Percentiles rank a stretch among this genome's conserved stretches.
phyloP scores from a whole-genome alignment of 345 rosid genomes.

The Psidium friedrichsthalianum region DNA sequence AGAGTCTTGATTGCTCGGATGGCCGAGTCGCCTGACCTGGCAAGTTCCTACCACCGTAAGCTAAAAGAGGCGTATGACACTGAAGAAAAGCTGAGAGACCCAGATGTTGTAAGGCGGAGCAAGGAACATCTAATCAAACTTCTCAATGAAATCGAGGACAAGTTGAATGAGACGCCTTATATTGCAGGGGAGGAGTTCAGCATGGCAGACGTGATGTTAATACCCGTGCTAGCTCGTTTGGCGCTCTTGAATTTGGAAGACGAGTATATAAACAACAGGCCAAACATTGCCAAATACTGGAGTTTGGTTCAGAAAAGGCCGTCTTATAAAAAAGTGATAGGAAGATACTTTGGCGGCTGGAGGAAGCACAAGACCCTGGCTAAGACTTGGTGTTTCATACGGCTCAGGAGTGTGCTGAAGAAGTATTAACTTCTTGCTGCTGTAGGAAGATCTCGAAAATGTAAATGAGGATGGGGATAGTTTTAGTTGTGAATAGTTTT shows the following conservation, averaged over 20 bases:
- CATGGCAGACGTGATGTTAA: slow-evolving; percentile 70
- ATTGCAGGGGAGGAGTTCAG: slow-evolving; percentile 71
- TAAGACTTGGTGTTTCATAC: slow-evolving; percentile 63
- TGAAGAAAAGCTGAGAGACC: slow-evolving; percentile 57
- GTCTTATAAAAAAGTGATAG: slow-evolving; percentile 61
- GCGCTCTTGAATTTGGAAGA: slow-evolving; percentile 57
- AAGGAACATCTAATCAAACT: slow-evolving; percentile 46
- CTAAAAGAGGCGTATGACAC: slow-evolving; percentile 61
- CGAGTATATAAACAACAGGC: slow-evolving; percentile 57
- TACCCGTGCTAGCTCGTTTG: slow-evolving; percentile 62
- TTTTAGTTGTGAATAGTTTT: neutral
- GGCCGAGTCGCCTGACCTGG: slow-evolving; percentile 80
- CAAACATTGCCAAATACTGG: slow-evolving; percentile 64
- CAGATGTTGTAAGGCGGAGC: slow-evolving; percentile 35
- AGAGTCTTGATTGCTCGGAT: slow-evolving; percentile 69
- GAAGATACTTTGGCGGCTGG: slow-evolving; percentile 34
- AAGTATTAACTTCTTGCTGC: slow-evolving; percentile 28
- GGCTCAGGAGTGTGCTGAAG: slow-evolving; percentile 39
- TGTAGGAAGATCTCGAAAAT: neutral
- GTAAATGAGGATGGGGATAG: neutral
- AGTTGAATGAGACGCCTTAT: slow-evolving; percentile 36
- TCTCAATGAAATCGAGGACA: slow-evolving; percentile 58
- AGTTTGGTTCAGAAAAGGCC: slow-evolving; percentile 49
- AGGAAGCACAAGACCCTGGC: slow-evolving; percentile 42
- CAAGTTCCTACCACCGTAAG: slow-evolving; percentile 72